These are phyloP conservation scores for Eutrema yunnanense DNA, from an alignment of 345 rosid species.

Conservation along the genomic window DNA sequence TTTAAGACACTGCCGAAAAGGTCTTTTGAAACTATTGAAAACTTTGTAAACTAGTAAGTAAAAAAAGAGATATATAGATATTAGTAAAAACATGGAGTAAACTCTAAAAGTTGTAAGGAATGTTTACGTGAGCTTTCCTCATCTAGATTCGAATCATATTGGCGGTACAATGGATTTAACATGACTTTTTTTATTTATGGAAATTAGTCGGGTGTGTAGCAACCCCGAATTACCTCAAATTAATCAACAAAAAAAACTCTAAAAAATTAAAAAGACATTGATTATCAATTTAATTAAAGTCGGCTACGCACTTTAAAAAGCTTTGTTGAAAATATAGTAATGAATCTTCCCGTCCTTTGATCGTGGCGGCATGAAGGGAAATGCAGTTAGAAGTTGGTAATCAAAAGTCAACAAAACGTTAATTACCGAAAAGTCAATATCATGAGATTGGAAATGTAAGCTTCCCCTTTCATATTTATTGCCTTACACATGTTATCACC, in stretches of 20 bases:
- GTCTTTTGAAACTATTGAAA: too few species aligned
- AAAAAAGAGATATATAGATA: too few species aligned
- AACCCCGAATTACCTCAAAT: too few species aligned
- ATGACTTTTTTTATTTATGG: too few species aligned
- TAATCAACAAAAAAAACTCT: too few species aligned
- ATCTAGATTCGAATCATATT: too few species aligned
- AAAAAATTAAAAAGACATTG: background rate
- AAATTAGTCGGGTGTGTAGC: too few species aligned
- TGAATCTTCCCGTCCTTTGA: conserved; percentile 15
- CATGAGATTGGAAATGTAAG: conserved; percentile 24
- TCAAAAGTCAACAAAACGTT: conserved; percentile 14
- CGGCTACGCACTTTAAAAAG: background rate
- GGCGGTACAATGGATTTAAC: too few species aligned
- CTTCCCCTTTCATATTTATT: conserved; percentile 13
- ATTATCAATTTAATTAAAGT: background rate
- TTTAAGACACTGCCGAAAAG: background rate
- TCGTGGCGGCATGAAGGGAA: conserved; percentile 30
- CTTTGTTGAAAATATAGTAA: background rate
- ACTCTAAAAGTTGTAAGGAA: too few species aligned
- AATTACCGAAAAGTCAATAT: conserved; percentile 16
- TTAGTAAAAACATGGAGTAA: too few species aligned
- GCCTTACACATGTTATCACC: conserved; percentile 18
- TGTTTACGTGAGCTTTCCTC: too few species aligned
- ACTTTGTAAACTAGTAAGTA: too few species aligned
- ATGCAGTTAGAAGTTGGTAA: conserved; percentile 28